Base-by-base conservation (phyloP, 2,329 filamentous ascomycete genomes). In the Pseudogymnoascus sp. region DNA sequence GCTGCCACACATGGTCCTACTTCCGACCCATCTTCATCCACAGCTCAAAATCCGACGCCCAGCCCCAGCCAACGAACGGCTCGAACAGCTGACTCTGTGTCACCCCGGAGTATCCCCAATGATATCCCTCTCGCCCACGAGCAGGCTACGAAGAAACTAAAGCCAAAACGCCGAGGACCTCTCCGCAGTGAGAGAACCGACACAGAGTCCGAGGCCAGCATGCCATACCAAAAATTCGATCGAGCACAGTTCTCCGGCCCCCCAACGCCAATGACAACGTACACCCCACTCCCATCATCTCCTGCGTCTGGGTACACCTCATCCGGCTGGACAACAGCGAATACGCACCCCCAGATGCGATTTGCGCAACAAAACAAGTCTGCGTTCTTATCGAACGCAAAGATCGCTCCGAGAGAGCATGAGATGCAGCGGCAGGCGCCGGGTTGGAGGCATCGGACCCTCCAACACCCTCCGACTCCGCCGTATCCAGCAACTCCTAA, bases 161-260 rank as follows among this genome's bases (percentile, higher is more conserved):
- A 54, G n/a, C 47, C 47, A 32, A 54, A 54, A 54, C 9, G 47
- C 47, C 28, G 47, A 12, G 47, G 47, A 7, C 16, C 28, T 16
- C 72, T 73, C 28, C 76, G 72, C 60, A 72, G 76, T 2, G 77
- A 78, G 60, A 71, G 69, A 20, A 74, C 74, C 5, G 54, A 34
- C 25, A 66, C 66, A 1, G 78, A 79, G 39, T 68, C 71, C 11
- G 75, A 78, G 22, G 62, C 47, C 3, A 32, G 47, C 47, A 34
- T 32, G 4, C 5, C 47, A 34, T 32, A 32, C 47, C 47, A 54
- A 54, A 54, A 54, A 34, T 54, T 54, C 5, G 47, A 54, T 6
- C 28, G 28, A 12, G 47, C 47, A 34, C 47, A 20, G 28, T 32
- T 54, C 28, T 54, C 47, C 1, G 28, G 47, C 1, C 47, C 47